These are phyloP conservation scores for Aleurites moluccanus DNA, from an alignment of 441 rosid genomes.

Conservation along the genomic window DNA sequence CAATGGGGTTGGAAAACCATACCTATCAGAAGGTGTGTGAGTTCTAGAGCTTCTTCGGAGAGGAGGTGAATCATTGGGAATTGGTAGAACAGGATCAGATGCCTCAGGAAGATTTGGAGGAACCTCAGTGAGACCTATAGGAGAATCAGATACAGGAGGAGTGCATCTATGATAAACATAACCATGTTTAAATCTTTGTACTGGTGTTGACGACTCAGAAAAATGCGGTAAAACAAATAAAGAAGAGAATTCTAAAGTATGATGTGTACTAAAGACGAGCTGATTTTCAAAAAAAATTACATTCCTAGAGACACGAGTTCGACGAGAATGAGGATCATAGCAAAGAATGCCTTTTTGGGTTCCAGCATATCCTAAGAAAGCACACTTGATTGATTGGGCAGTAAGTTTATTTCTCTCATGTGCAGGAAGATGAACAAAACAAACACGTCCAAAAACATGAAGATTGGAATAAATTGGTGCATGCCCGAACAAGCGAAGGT, in stretches of 20 bases:
- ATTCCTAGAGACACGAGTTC: not conserved
- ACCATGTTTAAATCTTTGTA: conserved; percentile 4
- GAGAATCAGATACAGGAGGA: not conserved
- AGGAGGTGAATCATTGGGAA: conserved; percentile 11
- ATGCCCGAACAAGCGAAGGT: not conserved
- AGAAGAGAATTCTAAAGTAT: not conserved
- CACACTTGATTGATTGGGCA: not conserved
- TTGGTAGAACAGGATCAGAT: conserved; percentile 7
- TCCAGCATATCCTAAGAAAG: conserved; percentile 1
- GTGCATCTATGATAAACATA: conserved; percentile 2
- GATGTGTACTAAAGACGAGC: conserved; percentile 4
- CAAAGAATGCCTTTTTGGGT: not conserved
- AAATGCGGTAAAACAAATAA: not conserved
- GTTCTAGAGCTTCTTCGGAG: conserved; percentile 8
- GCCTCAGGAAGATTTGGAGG: conserved; percentile 1
- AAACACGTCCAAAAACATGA: not conserved
- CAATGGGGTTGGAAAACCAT: conserved; percentile 9
- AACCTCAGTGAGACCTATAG: not conserved
- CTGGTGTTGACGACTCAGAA: not conserved
- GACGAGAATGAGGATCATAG: not conserved
- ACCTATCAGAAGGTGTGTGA: conserved; percentile 13
- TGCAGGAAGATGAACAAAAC: not conserved
- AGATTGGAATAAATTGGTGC: not conserved
- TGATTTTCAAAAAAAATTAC: not conserved
- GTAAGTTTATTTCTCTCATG: conserved; percentile 6